These are phyloP conservation scores for Colletotrichum phormii DNA, from an alignment of 2,329 filamentous ascomycete species.

Conservation along the genomic window DNA sequence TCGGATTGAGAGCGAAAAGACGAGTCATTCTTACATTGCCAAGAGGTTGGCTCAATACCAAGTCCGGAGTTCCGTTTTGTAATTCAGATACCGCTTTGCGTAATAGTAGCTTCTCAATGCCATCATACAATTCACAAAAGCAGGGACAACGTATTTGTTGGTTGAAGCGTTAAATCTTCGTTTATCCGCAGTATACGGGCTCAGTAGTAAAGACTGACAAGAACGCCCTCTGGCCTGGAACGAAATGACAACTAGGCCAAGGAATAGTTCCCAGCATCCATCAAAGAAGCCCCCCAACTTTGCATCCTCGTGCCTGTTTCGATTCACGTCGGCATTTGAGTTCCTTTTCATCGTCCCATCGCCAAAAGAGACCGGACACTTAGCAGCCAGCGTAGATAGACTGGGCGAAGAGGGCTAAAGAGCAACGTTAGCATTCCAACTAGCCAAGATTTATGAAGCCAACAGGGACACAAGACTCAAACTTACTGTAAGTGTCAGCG, in stretches of 20 bases:
- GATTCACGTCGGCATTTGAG: not conserved
- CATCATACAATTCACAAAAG: not conserved
- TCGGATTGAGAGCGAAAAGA: not conserved
- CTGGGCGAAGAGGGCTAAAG: conserved; percentile 36
- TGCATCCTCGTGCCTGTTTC: rapidly evolving
- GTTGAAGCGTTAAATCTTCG: not conserved
- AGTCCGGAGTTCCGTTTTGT: not conserved
- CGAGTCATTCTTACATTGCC: conserved; percentile 12
- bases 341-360: not conserved
- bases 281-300: no score
- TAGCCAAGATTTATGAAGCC: not conserved
- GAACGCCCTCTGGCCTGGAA: not conserved
- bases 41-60: not conserved
- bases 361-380: conserved; percentile 1
- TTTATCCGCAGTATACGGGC: not conserved
- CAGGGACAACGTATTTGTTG: not conserved
- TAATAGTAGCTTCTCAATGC: not conserved
- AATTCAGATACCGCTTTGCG: not conserved
- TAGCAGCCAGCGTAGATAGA: conserved; percentile 52
- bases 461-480: conserved; percentile 42
- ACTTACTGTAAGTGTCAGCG: conserved; percentile 67
- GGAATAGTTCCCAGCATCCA: not conserved
- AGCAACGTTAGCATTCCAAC: not conserved
- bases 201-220: not conserved
- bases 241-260: not conserved